A percentile compares a stretch with the other conserved stretches of the same genome.
These are phyloP conservation scores for Cutaneotrichosporon dermatis DNA, from an alignment of 1,284 basidiomycete genomes.

Conservation along the genomic window DNA sequence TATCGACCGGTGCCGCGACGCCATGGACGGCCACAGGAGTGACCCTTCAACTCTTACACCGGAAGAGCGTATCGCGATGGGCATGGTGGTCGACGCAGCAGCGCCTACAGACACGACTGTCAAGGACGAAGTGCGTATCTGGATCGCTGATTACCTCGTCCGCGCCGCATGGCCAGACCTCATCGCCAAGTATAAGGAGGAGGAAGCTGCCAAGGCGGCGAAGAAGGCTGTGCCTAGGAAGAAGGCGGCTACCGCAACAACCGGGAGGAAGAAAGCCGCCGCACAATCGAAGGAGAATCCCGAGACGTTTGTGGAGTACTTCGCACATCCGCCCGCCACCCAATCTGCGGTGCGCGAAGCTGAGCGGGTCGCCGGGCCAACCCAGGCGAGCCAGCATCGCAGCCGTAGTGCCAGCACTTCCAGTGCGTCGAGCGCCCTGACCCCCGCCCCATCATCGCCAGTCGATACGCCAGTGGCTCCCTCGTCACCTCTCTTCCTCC, in stretches of 20 bases:
- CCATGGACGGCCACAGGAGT: conserved; percentile 38
- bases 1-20: conserved; percentile 24
- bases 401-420: no score
- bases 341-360: not conserved
- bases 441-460: not conserved
- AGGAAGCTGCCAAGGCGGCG: conserved; percentile 21
- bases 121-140: conserved; percentile 29
- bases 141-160: conserved; percentile 37
- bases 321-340: not conserved
- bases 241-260: not conserved
- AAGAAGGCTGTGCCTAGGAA: not conserved
- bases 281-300: not conserved
- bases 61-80: conserved; percentile 17
- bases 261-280: not conserved
- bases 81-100: conserved; percentile 22
- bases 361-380: not conserved
- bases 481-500: not conserved
- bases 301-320: not conserved
- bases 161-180: conserved; percentile 34
- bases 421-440: not conserved
- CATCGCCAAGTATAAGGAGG: conserved; percentile 25
- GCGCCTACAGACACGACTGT: conserved; percentile 8
- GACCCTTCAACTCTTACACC: conserved; percentile 27
- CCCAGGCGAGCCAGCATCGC: not conserved
- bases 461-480: not conserved